Conservation (phyloP, 805 yeast species). For the Pichia nakasei region DNA sequence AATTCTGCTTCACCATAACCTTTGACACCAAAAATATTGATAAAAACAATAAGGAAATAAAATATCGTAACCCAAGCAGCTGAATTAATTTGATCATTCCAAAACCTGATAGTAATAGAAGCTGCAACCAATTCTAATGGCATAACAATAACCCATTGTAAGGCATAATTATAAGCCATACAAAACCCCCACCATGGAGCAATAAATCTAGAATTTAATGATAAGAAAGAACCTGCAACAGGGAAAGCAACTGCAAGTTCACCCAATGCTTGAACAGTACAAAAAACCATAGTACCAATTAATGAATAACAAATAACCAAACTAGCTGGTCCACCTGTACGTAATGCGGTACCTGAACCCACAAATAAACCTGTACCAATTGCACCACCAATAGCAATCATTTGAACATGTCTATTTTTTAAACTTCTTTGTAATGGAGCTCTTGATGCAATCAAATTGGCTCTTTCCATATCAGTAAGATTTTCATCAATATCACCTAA, state of each 20-base stretch:
- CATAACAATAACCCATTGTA: constrained; percentile 42
- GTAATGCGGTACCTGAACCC: constrained; percentile 54
- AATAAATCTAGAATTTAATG: constrained; percentile 47
- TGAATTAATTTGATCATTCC: constrained; percentile 36
- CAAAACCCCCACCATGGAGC: constrained; percentile 52
- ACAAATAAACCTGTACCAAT: constrained; percentile 76
- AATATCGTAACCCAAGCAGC: constrained; percentile 49
- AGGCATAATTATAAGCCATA: constrained; percentile 46
- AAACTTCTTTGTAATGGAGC: constrained; percentile 41
- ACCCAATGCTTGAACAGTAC: constrained; percentile 54
- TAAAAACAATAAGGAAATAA: constrained; percentile 36
- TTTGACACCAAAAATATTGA: constrained; percentile 49
- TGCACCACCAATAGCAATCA: constrained; percentile 76
- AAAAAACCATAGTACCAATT: constrained; percentile 48
- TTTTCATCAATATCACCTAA: constrained; percentile 30
- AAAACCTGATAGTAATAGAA: constrained; percentile 37
- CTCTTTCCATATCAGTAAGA: constrained; percentile 33
- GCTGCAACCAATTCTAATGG: constrained; percentile 49
- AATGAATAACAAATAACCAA: constrained; percentile 48
- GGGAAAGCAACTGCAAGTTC: constrained; percentile 53
- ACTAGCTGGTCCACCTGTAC: constrained; percentile 61
- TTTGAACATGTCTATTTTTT: constrained; percentile 56
- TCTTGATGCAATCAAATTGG: constrained; percentile 35
- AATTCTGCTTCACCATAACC: constrained; percentile 65
- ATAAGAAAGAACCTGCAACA: constrained; percentile 48